Conservation (phyloP, 352 stramenopile genomes). For the Globisporangium sylvaticum region DNA sequence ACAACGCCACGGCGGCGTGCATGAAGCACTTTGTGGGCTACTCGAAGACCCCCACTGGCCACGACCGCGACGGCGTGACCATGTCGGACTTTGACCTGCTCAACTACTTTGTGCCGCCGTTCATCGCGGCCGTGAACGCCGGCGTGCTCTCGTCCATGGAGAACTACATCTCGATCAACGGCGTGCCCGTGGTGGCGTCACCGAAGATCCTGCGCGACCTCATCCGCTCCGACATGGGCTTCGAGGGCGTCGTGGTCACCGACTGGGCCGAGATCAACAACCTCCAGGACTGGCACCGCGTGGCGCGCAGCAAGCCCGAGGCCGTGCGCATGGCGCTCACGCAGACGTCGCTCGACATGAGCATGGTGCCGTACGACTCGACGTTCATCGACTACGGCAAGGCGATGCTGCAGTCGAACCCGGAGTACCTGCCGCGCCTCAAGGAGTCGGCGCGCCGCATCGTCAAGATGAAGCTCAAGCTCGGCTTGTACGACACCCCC, state of each 20-base stretch:
- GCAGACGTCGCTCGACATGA: slow-evolving; percentile 89
- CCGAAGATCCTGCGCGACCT: slow-evolving; percentile 72
- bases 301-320: slow-evolving; percentile 42
- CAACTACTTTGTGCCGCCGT: slow-evolving; percentile 84
- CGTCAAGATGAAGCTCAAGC: slow-evolving; percentile 65
- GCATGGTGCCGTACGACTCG: slow-evolving; percentile 75
- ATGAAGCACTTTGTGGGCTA: slow-evolving; percentile 91
- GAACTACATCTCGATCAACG: slow-evolving; percentile 91
- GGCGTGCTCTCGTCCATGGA: slow-evolving; percentile 91
- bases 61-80: slow-evolving; percentile 78
- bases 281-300: slow-evolving; percentile 60
- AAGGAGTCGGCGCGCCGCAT: slow-evolving; percentile 60
- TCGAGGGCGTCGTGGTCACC: slow-evolving; percentile 89
- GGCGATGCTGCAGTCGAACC: slow-evolving; percentile 29
- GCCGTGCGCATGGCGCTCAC: slow-evolving; percentile 66
- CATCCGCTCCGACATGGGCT: slow-evolving; percentile 79
- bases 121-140: slow-evolving; percentile 74
- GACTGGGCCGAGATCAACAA: slow-evolving; percentile 93
- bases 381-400: slow-evolving; percentile 51
- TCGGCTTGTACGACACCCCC: slow-evolving; percentile 66
- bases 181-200: slow-evolving; percentile 87
- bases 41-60: slow-evolving; percentile 72
- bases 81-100: slow-evolving; percentile 75
- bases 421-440: slow-evolving; percentile 38
- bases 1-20: slow-evolving; percentile 64